Evolutionary conservation across 139 green algal genomes (phyloP), one percentile per base, ranked within the genome.

Genomic region (Axilococcus clingmanii): DNA sequence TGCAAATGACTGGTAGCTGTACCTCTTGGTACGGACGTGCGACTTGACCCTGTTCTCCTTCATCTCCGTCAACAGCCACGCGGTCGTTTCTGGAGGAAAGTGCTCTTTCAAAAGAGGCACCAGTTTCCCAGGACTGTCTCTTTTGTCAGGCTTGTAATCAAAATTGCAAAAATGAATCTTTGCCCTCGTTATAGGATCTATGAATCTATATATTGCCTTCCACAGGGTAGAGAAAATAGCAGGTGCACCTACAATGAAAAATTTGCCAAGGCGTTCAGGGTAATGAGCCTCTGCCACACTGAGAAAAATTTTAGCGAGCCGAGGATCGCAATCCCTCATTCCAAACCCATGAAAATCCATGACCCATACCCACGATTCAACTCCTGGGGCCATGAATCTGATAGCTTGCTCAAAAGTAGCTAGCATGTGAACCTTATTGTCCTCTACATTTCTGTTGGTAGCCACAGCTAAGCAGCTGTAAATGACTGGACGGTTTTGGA

Each of bases 281-380:
- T 88, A 91, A 60, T 91, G 76, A 31, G 55, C 45, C 0, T 71
- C 80, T 2, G 55, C 66, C 16, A 91, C 40, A 37, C 82, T 62
- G 22, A 87, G 57, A 64, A 91, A 91, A 4, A 78, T 55, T 54
- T 64, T 53, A 16, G 67, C 77, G 15, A 88, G 60, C 37, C 63
- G 63, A 17, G 80, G 80, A 51, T 88, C 77, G 28, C 52, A 61
- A 42, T 82, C 74, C 6, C 31, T n/a, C 24, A 77, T 29, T 36
- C 57, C 61, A 57, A 86, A 83, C 7, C 80, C 80, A 37, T 80
- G 65, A 54, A 89, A 84, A 52, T 89, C 81, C 29, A 71, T 71
- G 22, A 84, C 53, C 74, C 80, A 91, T 5, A 78, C 62, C 82
- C 80, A 88, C 31, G 76, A 63, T 55, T 83, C 62, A 23, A 84